phyloP scores from a whole-genome alignment of 1,139 yeast genomes.

The Geotrichum aggregatum region DNA sequence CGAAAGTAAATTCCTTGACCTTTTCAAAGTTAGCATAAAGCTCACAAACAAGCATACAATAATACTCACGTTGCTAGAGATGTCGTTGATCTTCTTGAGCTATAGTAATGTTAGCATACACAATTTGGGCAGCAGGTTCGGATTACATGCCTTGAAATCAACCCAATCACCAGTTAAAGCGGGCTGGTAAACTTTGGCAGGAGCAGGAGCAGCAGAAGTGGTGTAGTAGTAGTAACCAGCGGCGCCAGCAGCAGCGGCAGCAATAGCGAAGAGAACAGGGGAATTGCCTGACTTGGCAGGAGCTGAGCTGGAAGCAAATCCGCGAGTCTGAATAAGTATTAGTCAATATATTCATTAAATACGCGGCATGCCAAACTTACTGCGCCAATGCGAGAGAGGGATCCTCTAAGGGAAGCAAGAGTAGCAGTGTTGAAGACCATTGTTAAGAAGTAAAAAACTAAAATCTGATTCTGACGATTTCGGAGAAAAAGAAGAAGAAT shows the following conservation, averaged over 20 bases:
- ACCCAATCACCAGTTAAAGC: constrained; percentile 15
- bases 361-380: constrained; percentile 2
- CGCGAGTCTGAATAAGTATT: background rate
- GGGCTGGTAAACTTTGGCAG: background rate
- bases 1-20: constrained; percentile 67
- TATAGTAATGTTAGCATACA: constrained; percentile 28
- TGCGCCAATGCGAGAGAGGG: constrained; percentile 8
- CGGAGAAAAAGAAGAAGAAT: too few species aligned
- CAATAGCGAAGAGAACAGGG: constrained; percentile 3
- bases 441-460: too few species aligned
- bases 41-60: background rate
- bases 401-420: constrained; percentile 1
- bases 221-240: constrained; percentile 13
- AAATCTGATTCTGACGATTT: too few species aligned
- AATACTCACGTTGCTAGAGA: constrained; percentile 44
- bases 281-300: background rate
- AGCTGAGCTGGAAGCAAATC: background rate
- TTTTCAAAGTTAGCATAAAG: constrained; percentile 35
- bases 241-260: constrained; percentile 8
- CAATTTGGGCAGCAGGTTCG: background rate
- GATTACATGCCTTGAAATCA: constrained; percentile 17
- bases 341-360: background rate
- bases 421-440: constrained; percentile 5
- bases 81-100: constrained; percentile 52
- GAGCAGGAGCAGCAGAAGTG: constrained; percentile 4